Evolutionary conservation across 2,329 filamentous ascomycete genomes (phyloP).

Genomic region (Ustulina deusta): DNA sequence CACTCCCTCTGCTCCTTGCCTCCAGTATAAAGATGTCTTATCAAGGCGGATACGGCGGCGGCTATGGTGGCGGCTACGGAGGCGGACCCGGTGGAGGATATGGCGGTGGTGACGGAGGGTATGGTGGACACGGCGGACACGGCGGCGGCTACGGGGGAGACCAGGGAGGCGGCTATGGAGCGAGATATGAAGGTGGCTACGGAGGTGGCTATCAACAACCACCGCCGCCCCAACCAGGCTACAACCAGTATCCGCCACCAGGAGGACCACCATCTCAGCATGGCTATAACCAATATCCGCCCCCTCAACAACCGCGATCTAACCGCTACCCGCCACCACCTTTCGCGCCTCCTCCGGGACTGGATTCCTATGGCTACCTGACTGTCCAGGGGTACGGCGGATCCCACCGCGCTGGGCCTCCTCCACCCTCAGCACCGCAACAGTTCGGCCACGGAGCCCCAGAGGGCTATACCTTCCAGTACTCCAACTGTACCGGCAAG

Average conservation of each 20-base stretch:
- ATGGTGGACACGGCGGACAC: slow-evolving; percentile 6
- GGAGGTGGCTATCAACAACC: slow-evolving; percentile 38
- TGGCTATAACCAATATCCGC: slow-evolving; percentile 48
- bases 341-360: slow-evolving; percentile 57
- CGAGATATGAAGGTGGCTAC: slow-evolving; percentile 14
- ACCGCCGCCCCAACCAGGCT: slow-evolving; percentile 38
- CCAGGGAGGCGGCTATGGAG: slow-evolving; percentile 24
- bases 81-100: slow-evolving; percentile 20
- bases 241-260: slow-evolving; percentile 48
- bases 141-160: slow-evolving; percentile 34
- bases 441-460: slow-evolving; percentile 77
- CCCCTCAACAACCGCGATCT: slow-evolving; percentile 43
- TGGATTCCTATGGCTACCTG: slow-evolving; percentile 63
- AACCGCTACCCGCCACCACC: slow-evolving; percentile 46
- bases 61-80: not conserved
- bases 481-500: slow-evolving; percentile 78
- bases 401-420: slow-evolving; percentile 52
- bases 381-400: slow-evolving; percentile 49
- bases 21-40: slow-evolving; percentile 47
- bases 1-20: not conserved
- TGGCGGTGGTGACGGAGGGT: slow-evolving; percentile 17
- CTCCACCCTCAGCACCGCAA: slow-evolving; percentile 64
- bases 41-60: slow-evolving; percentile 33
- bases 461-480: slow-evolving; percentile 77
- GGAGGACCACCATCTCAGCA: slow-evolving; percentile 41